Percentiles rank a stretch among this genome's conserved stretches.
These are phyloP conservation scores for Colletotrichum lentis DNA, from an alignment of 2,329 filamentous ascomycete genomes.

Conservation along the genomic window DNA sequence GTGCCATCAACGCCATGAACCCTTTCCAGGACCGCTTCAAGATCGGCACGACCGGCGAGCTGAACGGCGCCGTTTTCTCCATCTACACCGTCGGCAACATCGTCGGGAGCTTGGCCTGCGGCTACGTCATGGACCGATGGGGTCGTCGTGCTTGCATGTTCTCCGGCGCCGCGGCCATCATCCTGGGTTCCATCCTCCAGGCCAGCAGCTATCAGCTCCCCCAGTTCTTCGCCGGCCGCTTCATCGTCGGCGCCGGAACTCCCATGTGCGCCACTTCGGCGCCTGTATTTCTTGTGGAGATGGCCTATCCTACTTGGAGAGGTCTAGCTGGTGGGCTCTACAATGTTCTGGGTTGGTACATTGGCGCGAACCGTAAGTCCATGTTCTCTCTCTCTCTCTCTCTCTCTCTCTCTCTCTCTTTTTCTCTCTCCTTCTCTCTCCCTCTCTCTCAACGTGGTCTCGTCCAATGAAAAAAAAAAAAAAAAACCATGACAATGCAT, in stretches of 20 bases:
- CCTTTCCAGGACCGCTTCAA: conserved; percentile 38
- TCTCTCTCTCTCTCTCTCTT: too few species aligned
- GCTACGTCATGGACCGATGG: conserved; percentile 40
- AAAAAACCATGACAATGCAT: not conserved
- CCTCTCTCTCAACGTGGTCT: not conserved
- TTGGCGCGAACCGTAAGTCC: conserved; percentile 39
- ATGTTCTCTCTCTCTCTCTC: too few species aligned
- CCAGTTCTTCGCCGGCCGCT: conserved; percentile 38
- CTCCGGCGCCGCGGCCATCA: conserved; percentile 32
- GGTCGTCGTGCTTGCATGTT: conserved; percentile 39
- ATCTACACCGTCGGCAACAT: conserved; percentile 40
- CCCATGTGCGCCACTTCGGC: conserved; percentile 38
- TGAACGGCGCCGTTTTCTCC: conserved; percentile 36
- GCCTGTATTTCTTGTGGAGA: conserved; percentile 38
- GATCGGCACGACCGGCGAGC: conserved; percentile 34
- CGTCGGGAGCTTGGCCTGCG: conserved; percentile 34
- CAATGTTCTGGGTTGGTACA: conserved; percentile 39
- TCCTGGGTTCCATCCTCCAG: conserved; percentile 39
- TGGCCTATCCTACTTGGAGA: conserved; percentile 40
- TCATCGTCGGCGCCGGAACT: conserved; percentile 35
- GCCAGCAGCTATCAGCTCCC: conserved; percentile 35
- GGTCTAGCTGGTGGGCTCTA: conserved; percentile 39
- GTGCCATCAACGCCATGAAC: conserved; percentile 39
- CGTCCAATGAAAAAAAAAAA: too few species aligned
- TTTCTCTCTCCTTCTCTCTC: too few species aligned